Evolutionary conservation across 805 yeast species (phyloP).

Genomic region (Huiozyma sinensis): DNA sequence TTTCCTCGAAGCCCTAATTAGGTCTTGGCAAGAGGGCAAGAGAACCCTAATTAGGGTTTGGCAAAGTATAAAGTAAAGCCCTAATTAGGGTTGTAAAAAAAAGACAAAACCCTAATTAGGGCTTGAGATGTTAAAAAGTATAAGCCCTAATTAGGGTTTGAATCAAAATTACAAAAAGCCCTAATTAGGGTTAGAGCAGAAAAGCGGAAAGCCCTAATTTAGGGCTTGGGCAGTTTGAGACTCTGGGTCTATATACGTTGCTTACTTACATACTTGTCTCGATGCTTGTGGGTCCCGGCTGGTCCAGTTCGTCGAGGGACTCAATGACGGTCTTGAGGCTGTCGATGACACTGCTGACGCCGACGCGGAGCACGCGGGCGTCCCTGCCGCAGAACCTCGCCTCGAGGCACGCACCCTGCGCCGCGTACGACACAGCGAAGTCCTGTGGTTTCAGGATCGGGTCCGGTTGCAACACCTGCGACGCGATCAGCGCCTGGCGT

Average conservation of each 20-base stretch:
- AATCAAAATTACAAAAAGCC: background rate
- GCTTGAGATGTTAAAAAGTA: too few species aligned
- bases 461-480: constrained; percentile 56
- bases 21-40: too few species aligned
- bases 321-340: constrained; percentile 68
- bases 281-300: too few species aligned
- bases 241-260: too few species aligned
- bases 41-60: too few species aligned
- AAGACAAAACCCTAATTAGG: too few species aligned
- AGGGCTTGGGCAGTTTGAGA: background rate
- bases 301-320: constrained; percentile 51
- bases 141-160: too few species aligned
- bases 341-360: constrained; percentile 72
- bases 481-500: constrained; percentile 55
- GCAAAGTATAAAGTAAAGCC: too few species aligned
- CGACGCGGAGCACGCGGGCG: constrained; percentile 72
- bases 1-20: too few species aligned
- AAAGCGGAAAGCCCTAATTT: background rate
- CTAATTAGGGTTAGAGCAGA: background rate
- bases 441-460: constrained; percentile 70
- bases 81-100: too few species aligned
- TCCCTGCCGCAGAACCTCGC: constrained; percentile 50
- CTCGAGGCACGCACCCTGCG: constrained; percentile 26
- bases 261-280: too few species aligned
- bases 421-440: constrained; percentile 37